Evolutionary conservation across 192 early-diverging fungal genomes (phyloP), one percentile per base, ranked within the genome.

Genomic region (Entomortierella chlamydospora): DNA sequence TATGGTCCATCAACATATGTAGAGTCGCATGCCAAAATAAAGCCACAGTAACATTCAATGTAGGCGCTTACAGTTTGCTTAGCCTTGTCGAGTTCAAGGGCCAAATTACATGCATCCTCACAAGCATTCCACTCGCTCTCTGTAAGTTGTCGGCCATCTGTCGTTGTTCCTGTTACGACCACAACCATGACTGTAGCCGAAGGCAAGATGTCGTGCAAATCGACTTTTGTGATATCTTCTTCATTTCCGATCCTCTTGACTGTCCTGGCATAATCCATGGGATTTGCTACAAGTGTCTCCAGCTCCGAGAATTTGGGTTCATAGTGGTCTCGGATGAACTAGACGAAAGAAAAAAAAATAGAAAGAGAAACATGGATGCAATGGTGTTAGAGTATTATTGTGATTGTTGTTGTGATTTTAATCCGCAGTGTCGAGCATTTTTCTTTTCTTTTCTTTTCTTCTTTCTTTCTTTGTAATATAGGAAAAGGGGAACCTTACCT

Each of bases 271-370:
- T 97, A 99, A 64, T 97, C 96, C 9, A 95, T 72, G 1, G 98
- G 91, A 61, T 93, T 93, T 2, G 86, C 90, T 10, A 99, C 90
- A n/a, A 99, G 84, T 17, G 90, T 88, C 82, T 97, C 96, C 8
- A 99, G 86, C 73, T 98, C 98, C 0, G 97, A 95, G 68, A 99
- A 98, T 34, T 91, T 89, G 50, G 86, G 72, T 31, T 90, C 91
- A 82, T 97, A 99, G 60, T 94, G 93, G 81, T 99, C 97, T n/a
- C 90, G 60, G 55, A 97, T 91, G 74, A 90, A 96, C 92, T 95
- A 50, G 49, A 50, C 4, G 49, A 17, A 66, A 54, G 11, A 31
- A 30, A 45, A 61, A 15, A 45, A 28, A 51, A 51, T 39, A 34
- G 41, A 64, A 29, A 41, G 18, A 28, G n/a, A 30, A 17, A 31